Evolutionary conservation across 129 eudicot species (phyloP).

Genomic region (Flaveria trinervia): DNA sequence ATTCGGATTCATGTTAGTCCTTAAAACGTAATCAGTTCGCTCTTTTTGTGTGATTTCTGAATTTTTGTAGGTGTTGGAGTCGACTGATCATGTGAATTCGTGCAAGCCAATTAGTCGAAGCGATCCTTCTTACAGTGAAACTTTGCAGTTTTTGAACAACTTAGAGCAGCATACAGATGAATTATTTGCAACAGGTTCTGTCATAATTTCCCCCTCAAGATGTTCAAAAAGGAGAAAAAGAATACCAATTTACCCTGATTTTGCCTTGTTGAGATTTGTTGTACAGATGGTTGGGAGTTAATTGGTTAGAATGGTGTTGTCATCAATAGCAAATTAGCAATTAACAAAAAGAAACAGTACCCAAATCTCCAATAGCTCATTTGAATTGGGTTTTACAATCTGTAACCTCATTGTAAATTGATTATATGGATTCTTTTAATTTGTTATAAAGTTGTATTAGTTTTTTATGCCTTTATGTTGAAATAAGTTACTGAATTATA

Average conservation of each 20-base stretch:
- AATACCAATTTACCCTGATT: neutral
- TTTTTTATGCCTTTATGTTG: neutral
- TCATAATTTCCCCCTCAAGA: neutral
- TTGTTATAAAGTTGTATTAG: neutral
- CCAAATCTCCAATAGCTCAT: neutral
- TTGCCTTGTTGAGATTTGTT: neutral
- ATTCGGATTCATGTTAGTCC: neutral
- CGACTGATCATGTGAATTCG: constrained; percentile 94
- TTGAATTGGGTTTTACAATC: constrained; percentile 15
- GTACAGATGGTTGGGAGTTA: constrained; percentile 5
- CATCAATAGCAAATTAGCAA: constrained; percentile 4
- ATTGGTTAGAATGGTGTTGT: neutral
- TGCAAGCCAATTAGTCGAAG: constrained; percentile 82
- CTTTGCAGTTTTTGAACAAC: constrained; percentile 66
- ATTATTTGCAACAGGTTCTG: neutral
- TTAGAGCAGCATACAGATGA: constrained; percentile 52
- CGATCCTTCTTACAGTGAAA: constrained; percentile 92
- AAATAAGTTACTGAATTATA: no score
- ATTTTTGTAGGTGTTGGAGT: constrained; percentile 73
- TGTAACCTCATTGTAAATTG: constrained; percentile 19
- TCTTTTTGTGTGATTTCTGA: neutral
- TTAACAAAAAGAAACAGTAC: neutral
- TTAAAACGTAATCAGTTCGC: neutral
- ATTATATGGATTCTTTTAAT: constrained; percentile 14
- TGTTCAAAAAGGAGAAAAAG: neutral